A percentile compares a stretch with the other conserved stretches of the same genome.
phyloP scores from a whole-genome alignment of 1,139 yeast genomes.

The Petasospora fabianii region DNA sequence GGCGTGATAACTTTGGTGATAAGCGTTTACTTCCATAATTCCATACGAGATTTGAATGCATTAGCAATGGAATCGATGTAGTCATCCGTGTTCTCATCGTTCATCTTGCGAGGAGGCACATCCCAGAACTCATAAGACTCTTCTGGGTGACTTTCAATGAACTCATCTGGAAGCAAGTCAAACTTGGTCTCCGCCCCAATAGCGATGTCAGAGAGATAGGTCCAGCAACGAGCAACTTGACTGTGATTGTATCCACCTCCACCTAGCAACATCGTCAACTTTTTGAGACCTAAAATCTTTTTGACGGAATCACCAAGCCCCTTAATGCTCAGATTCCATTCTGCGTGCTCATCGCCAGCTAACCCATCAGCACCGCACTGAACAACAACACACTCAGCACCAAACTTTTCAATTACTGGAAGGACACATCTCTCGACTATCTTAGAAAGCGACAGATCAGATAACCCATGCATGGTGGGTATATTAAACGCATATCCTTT shows the following conservation, averaged over 20 bases:
- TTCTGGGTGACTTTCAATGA: conserved; percentile 40
- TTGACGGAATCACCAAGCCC: conserved; percentile 44
- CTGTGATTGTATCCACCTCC: conserved; percentile 76
- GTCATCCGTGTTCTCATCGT: conserved; percentile 38
- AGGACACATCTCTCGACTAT: conserved; percentile 41
- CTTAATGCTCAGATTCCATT: conserved; percentile 64
- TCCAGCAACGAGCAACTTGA: conserved; percentile 65
- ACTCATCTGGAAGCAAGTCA: conserved; percentile 53
- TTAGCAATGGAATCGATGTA: conserved; percentile 24
- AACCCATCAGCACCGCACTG: conserved; percentile 78
- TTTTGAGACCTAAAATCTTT: conserved; percentile 32
- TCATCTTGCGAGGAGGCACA: conserved; percentile 33
- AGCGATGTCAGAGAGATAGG: conserved; percentile 40
- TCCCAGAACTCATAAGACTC: conserved; percentile 51
- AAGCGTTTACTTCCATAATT: conserved; percentile 8
- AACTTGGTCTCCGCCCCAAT: conserved; percentile 9
- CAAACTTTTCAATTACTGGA: conserved; percentile 38
- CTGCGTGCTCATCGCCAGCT: conserved; percentile 50
- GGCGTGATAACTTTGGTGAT: too few relatives aligned
- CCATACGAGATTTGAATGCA: neutral
- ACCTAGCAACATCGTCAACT: conserved; percentile 52
- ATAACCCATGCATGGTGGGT: conserved; percentile 55
- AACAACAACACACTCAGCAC: conserved; percentile 54
- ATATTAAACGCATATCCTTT: conserved; percentile 43
- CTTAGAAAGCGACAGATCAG: conserved; percentile 40